Conservation (phyloP, 495 filamentous ascomycete genomes). For the Aspergillus ellipticus region DNA sequence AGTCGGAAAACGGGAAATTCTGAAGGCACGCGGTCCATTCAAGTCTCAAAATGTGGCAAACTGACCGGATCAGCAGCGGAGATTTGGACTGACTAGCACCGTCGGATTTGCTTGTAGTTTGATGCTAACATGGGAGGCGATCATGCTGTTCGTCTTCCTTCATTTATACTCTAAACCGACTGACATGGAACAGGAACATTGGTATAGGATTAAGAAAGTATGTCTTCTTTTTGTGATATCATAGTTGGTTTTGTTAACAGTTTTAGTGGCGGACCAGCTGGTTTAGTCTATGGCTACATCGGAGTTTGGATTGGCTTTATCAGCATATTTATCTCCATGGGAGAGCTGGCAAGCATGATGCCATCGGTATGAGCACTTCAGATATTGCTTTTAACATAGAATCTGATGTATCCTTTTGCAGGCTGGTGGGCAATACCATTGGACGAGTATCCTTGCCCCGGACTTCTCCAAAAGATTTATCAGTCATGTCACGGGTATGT, state of each 20-base stretch:
- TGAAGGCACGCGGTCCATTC: background rate
- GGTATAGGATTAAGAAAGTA: background rate
- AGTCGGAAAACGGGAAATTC: background rate
- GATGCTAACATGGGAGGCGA: slow-evolving; percentile 8
- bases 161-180: slow-evolving; percentile 10
- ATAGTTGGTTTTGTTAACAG: background rate
- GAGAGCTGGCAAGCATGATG: slow-evolving; percentile 47
- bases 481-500: slow-evolving; percentile 40
- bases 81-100: slow-evolving; percentile 6
- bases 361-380: slow-evolving; percentile 4
- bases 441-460: slow-evolving; percentile 42
- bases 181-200: background rate
- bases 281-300: slow-evolving; percentile 48
- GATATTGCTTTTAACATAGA: slow-evolving; percentile 4
- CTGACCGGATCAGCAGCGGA: no score
- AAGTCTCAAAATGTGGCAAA: no score
- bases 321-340: slow-evolving; percentile 33
- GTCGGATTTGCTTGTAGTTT: slow-evolving; percentile 5
- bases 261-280: slow-evolving; percentile 40
- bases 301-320: slow-evolving; percentile 46
- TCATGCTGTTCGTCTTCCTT: background rate
- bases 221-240: background rate
- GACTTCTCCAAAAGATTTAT: slow-evolving; percentile 30
- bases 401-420: background rate
- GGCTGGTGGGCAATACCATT: slow-evolving; percentile 44